Conservation (phyloP, 345 rosid genomes). For the Sisymbrium altissimum region DNA sequence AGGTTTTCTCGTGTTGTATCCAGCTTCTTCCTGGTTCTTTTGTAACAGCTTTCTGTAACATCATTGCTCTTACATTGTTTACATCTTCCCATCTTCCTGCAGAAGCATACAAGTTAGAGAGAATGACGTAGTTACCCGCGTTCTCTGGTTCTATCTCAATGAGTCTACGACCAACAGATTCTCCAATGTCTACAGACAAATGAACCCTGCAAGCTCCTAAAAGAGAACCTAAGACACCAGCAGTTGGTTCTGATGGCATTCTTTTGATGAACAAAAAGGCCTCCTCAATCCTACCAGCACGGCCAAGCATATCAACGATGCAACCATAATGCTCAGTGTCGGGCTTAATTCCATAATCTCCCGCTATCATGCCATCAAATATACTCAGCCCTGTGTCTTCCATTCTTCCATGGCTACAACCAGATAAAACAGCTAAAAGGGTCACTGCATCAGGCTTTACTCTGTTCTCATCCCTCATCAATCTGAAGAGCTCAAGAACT, state of each 20-base stretch:
- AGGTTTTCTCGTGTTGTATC: conserved; percentile 68
- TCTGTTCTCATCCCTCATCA: conserved; percentile 63
- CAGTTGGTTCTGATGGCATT: conserved; percentile 77
- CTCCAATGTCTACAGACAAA: conserved; percentile 61
- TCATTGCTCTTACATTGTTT: conserved; percentile 53
- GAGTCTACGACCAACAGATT: conserved; percentile 51
- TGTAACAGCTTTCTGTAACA: conserved; percentile 63
- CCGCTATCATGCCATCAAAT: conserved; percentile 52
- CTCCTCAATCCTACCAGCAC: conserved; percentile 72
- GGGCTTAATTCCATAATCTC: conserved; percentile 47
- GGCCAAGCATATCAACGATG: conserved; percentile 83
- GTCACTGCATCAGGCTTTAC: conserved; percentile 70
- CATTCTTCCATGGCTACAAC: conserved; percentile 91
- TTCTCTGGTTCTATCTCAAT: conserved; percentile 79
- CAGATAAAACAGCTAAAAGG: conserved; percentile 75
- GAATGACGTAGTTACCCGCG: conserved; percentile 78
- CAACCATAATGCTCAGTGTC: conserved; percentile 82
- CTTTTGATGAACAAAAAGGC: conserved; percentile 52
- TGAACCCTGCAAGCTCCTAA: conserved; percentile 88
- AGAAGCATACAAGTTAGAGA: conserved; percentile 80
- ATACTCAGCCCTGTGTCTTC: conserved; percentile 65
- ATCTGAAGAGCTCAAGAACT: conserved; percentile 58
- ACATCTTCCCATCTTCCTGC: conserved; percentile 88
- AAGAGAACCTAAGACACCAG: conserved; percentile 81
- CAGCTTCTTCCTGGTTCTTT: conserved; percentile 92